Base-by-base conservation (phyloP, 2,329 filamentous ascomycete genomes). In the Penicillium psychrosexuale region DNA sequence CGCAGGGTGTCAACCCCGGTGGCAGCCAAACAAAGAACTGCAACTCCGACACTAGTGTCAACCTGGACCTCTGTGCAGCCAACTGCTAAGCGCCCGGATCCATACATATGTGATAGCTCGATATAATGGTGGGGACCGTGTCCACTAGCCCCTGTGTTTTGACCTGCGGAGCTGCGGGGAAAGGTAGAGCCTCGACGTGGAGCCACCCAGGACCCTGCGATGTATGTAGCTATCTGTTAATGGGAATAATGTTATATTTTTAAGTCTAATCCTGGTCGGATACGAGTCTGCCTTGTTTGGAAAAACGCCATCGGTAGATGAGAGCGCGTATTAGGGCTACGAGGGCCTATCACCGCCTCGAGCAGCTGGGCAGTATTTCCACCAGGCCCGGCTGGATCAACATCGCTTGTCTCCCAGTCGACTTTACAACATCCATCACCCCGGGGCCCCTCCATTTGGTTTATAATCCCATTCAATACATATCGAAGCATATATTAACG, bases 21-120 rank as follows among this genome's bases (percentile, higher is more conserved):
- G 71, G 67, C 1, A 72, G 66, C 46, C 68, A 72, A 53, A 65
- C 66, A 8, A 67, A 67, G 56, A 61, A 59, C 24, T 74, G 71
- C 51, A 53, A 58, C 19, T 58, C 63, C 5, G 44, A 56, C 7
- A 53, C 62, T 24, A 59, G 68, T 58, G 51, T 73, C 51, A 64
- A 60, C 12, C 51, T 74, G 58, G 69, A 61, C 4, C 57, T 74
- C 51, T 73, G 72, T 50, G 64, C 65, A 17, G 46, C 51, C 7
- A 47, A 60, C 15, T 69, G 66, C 39, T 70, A 65, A 49, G 39
- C 36, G 48, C 33, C 11, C 15, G 34, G 40, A 1, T 17, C 36
- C 38, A 17, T 33, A 30, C 28, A 33, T 45, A 30, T 31, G 39
- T 22, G 13, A 28, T 44, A 27, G 13, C 17, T 34, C 12, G 28